phyloP scores from a whole-genome alignment of 164 flowering plant species.

The Vitis amurensis region DNA sequence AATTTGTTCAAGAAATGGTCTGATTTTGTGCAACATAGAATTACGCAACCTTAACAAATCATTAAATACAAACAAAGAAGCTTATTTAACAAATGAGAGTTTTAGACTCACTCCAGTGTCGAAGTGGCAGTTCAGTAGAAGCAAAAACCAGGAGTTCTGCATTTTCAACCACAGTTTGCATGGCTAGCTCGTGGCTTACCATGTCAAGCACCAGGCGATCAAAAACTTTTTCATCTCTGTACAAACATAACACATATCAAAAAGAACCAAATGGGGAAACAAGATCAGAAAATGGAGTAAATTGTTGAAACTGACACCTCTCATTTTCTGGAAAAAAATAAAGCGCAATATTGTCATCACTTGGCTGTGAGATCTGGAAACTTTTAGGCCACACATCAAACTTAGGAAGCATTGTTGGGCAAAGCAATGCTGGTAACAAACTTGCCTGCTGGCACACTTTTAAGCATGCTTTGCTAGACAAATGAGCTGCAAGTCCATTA shows the following conservation, averaged over 20 bases:
- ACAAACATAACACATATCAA: neutral
- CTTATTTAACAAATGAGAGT: neutral
- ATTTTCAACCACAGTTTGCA: slow-evolving; percentile 32
- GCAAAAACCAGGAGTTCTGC: slow-evolving; percentile 55
- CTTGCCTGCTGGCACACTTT: slow-evolving; percentile 37
- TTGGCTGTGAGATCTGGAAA: slow-evolving; percentile 37
- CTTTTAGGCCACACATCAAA: slow-evolving; percentile 52
- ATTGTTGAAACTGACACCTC: slow-evolving; percentile 26
- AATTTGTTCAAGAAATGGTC: neutral
- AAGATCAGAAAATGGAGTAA: neutral
- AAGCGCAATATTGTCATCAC: slow-evolving; percentile 48
- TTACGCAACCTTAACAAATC: too few relatives aligned
- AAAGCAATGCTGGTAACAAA: slow-evolving; percentile 30
- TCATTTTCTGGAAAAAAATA: slow-evolving; percentile 51
- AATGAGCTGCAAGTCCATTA: slow-evolving; percentile 39
- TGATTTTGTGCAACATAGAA: neutral
- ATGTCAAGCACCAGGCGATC: slow-evolving; percentile 39
- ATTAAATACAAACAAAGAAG: neutral
- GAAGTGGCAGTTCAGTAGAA: slow-evolving; percentile 37
- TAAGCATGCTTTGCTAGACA: slow-evolving; percentile 48
- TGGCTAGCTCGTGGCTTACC: slow-evolving; percentile 34
- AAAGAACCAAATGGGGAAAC: neutral
- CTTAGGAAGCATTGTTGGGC: slow-evolving; percentile 29
- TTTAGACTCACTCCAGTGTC: slow-evolving; percentile 44
- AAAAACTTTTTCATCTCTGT: slow-evolving; percentile 30